Conservation (phyloP, 2,329 filamentous ascomycete genomes). For the Emmonsia crescens region DNA sequence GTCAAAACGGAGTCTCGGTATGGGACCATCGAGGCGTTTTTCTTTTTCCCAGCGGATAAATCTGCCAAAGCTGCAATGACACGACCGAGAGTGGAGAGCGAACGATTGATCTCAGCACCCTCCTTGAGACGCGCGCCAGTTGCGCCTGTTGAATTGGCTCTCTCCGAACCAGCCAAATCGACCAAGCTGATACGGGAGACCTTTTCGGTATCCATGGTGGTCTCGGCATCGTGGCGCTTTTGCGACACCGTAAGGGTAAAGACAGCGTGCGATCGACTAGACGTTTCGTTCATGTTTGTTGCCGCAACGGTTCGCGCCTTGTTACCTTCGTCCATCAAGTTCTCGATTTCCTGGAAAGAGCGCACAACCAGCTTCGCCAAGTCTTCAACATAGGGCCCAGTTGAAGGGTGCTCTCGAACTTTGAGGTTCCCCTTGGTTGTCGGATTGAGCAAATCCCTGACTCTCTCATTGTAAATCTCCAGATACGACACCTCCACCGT, state of each 20-base stretch:
- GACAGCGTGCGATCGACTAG: constrained; percentile 93
- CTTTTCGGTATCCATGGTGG: constrained; percentile 95
- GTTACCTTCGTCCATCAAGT: constrained; percentile 98
- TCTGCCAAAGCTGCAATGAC: constrained; percentile 95
- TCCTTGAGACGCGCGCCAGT: constrained; percentile 93
- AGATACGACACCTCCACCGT: constrained; percentile 97
- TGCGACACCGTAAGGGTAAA: constrained; percentile 95
- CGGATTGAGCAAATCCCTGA: constrained; percentile 89
- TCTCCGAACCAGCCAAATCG: constrained; percentile 92
- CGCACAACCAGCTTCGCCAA: constrained; percentile 88
- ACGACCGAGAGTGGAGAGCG: constrained; percentile 87
- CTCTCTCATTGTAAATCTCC: constrained; percentile 98
- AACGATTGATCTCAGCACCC: constrained; percentile 96
- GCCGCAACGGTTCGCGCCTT: constrained; percentile 96
- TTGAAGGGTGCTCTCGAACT: constrained; percentile 94
- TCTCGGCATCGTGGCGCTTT: constrained; percentile 81
- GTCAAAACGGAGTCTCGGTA: constrained; percentile 96
- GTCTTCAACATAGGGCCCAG: constrained; percentile 96
- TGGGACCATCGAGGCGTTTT: constrained; percentile 65
- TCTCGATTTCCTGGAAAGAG: constrained; percentile 89
- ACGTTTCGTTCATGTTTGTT: constrained; percentile 99
- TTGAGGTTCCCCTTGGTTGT: constrained; percentile 93
- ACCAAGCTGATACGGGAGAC: constrained; percentile 97
- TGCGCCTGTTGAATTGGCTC: constrained; percentile 93
- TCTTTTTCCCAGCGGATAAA: constrained; percentile 72